Evolutionary conservation across 768 basidiomycete genomes (phyloP), one percentile per base, ranked within the genome.

Genomic region (Pulveroboletus sp.): DNA sequence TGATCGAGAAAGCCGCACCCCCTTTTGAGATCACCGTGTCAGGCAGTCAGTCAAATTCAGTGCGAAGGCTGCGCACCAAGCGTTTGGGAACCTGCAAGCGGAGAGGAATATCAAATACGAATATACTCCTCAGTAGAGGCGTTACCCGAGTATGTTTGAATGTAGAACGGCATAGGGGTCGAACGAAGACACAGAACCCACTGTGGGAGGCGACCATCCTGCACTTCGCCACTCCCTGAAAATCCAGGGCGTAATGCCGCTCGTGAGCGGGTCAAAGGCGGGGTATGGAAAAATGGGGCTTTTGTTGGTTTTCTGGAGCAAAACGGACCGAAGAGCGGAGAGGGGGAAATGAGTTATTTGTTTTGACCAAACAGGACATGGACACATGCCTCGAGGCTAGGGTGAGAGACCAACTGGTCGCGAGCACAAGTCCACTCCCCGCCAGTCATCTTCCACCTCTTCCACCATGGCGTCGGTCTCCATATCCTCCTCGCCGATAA

Each of bases 401-500:
- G 49, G 65, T 15, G 54, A 63, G 58, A 57, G 6, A 8, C 57
- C 49, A 55, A 49, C 21, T 38, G 31, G 50, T 48, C 53, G 28
- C 32, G 45, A 50, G 47, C 54, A 58, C 60, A 48, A 49, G 31
- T 14, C 31, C 43, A 45, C 48, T 21, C 21, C 21, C 21, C 44
- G 47, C 33, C 46, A 33, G 24, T 39, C 54, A 46, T 49, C 39
- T 53, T 53, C 40, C 57, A 45, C 51, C 37, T 35, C 58, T 41
- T 55, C 56, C 56, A 61, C 53, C 53, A 73, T 73, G 72, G 73
- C 72, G 40, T 67, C 70, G 31, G 62, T 64, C 30, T 51, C 68
- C 8, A 47, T 69, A 38, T 82, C 81, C 31, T 82, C 84, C 53
- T 75, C 75, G 43, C 76, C 76, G 39, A 79, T 79, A 40, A 79